These are phyloP conservation scores for Fusarium miscanthi DNA, from an alignment of 2,329 filamentous ascomycete species.

Conservation along the genomic window DNA sequence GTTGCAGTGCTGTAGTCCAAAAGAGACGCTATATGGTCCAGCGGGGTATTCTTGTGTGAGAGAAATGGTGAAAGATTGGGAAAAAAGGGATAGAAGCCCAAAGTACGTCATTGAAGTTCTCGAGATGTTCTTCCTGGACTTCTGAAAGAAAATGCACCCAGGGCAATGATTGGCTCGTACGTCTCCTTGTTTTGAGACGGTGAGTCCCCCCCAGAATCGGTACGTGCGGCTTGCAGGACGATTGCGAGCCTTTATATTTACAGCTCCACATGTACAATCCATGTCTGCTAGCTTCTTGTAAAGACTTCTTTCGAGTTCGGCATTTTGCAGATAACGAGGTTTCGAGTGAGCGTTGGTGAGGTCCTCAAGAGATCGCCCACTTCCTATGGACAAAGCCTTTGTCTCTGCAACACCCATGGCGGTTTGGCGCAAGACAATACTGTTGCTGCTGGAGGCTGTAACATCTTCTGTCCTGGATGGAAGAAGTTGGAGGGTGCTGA, in stretches of 20 bases:
- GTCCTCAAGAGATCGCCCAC: accelerated
- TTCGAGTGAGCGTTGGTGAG: accelerated
- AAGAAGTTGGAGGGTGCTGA: accelerated
- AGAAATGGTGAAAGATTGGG: accelerated
- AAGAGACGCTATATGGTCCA: accelerated
- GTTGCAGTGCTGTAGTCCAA: accelerated
- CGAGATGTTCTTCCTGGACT: accelerated
- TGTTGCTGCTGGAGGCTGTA: accelerated
- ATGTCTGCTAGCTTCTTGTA: accelerated
- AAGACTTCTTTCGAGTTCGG: accelerated
- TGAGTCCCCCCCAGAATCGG: accelerated
- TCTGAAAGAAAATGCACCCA: not conserved
- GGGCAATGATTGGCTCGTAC: not conserved
- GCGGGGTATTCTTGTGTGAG: accelerated
- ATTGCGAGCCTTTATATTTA: accelerated
- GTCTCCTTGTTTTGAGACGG: not conserved
- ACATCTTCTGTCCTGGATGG: accelerated
- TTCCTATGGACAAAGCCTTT: accelerated
- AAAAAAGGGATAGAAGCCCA: accelerated
- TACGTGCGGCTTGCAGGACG: not conserved
- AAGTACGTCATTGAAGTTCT: accelerated
- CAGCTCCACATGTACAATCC: accelerated
- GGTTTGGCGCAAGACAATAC: accelerated
- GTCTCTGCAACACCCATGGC: accelerated
- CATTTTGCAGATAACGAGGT: not conserved